These are phyloP conservation scores for Aphanomyces cochlioides DNA, from an alignment of 352 stramenopile species.

Conservation along the genomic window DNA sequence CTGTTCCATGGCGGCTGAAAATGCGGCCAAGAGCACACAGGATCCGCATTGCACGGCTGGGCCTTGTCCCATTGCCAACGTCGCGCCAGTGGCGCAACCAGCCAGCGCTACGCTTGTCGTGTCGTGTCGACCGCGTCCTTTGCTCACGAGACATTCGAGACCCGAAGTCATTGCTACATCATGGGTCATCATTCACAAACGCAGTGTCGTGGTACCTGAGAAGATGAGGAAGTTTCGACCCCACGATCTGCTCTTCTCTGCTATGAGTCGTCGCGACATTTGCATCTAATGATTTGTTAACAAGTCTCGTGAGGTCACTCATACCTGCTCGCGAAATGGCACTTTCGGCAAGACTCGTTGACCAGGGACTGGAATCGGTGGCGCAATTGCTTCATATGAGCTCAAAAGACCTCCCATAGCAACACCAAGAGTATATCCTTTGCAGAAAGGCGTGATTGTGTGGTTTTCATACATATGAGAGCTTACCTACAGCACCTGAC, in stretches of 20 bases:
- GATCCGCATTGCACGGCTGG: constrained; percentile 90
- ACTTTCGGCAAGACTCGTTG: constrained; percentile 77
- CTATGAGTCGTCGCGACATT: constrained; percentile 59
- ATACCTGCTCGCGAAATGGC: constrained; percentile 67
- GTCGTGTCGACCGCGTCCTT: constrained; percentile 91
- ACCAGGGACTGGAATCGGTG: constrained; percentile 68
- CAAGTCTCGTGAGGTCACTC: constrained; percentile 20
- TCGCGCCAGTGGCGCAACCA: constrained; percentile 93
- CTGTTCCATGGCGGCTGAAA: constrained; percentile 87
- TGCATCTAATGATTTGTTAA: constrained; percentile 46
- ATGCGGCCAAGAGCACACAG: constrained; percentile 90
- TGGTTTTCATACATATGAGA: neutral
- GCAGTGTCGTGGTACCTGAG: constrained; percentile 42
- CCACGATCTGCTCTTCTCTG: constrained; percentile 79
- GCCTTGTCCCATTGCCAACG: constrained; percentile 90
- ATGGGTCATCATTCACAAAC: neutral
- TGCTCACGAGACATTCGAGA: constrained; percentile 92
- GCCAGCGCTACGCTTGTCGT: constrained; percentile 92
- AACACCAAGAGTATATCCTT: constrained; percentile 79
- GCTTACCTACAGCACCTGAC: constrained; percentile 68
- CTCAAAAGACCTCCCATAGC: constrained; percentile 72
- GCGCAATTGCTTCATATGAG: constrained; percentile 84
- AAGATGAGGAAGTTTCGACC: constrained; percentile 86
- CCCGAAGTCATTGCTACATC: constrained; percentile 90
- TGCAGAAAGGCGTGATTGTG: neutral